Percentiles rank a stretch among this genome's conserved stretches.
Evolutionary conservation across 495 filamentous ascomycete species (phyloP).

Genomic region (Letharia columbiana): DNA sequence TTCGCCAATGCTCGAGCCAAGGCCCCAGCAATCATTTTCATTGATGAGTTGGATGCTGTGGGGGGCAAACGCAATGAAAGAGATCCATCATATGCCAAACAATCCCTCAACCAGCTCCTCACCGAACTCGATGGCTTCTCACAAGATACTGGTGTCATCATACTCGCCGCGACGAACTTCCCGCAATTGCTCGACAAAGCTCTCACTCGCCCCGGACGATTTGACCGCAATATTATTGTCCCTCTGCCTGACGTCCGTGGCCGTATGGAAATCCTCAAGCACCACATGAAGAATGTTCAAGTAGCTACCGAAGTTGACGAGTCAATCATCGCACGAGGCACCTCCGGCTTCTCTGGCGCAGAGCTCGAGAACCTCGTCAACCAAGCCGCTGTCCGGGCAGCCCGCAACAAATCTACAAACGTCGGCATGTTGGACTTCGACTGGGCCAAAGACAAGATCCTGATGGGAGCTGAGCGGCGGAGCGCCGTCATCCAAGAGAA

Average conservation of each 20-base stretch:
- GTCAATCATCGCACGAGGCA: constrained; percentile 71
- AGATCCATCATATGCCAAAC: constrained; percentile 93
- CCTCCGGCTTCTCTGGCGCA: constrained; percentile 86
- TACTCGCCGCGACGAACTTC: constrained; percentile 93
- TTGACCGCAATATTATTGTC: constrained; percentile 84
- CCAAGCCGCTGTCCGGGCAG: constrained; percentile 86
- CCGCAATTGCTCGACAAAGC: constrained; percentile 91
- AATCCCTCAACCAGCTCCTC: constrained; percentile 93
- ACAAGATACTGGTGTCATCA: constrained; percentile 86
- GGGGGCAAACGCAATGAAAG: constrained; percentile 87
- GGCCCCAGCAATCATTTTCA: constrained; percentile 93
- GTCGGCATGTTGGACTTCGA: constrained; percentile 79
- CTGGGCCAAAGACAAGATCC: constrained; percentile 96
- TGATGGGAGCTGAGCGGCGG: constrained; percentile 89
- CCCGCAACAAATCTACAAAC: constrained; percentile 61
- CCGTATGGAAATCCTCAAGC: constrained; percentile 79
- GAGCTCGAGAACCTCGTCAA: constrained; percentile 96
- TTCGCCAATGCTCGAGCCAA: constrained; percentile 81
- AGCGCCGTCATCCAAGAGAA: constrained; percentile 81
- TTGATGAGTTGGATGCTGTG: constrained; percentile 94
- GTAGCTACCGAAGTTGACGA: constrained; percentile 71
- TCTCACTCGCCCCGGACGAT: constrained; percentile 85
- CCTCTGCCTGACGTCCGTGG: constrained; percentile 92
- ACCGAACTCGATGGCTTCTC: constrained; percentile 98
- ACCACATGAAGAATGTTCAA: constrained; percentile 85